Conservation (phyloP, 257 asterid species). For the Jacaranda mimosifolia region DNA sequence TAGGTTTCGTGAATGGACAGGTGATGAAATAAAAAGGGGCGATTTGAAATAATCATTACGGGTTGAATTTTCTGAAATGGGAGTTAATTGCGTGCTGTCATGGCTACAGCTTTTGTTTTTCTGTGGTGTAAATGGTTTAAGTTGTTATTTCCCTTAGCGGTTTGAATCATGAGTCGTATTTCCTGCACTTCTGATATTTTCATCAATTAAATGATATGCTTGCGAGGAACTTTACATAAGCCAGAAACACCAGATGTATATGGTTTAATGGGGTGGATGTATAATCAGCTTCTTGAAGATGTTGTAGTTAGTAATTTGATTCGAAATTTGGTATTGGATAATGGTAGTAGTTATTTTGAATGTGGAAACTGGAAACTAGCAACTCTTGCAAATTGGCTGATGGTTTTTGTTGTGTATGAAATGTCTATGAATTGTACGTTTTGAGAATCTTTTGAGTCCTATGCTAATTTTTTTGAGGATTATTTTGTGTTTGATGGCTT, state of each 20-base stretch:
- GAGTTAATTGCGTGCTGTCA: neutral
- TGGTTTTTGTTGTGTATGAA: slow-evolving; percentile 10
- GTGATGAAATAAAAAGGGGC: slow-evolving; percentile 36
- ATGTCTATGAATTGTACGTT: neutral
- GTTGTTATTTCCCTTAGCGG: neutral
- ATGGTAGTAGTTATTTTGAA: neutral
- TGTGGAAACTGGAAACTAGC: neutral
- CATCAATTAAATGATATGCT: neutral
- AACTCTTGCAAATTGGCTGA: neutral
- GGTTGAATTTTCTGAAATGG: slow-evolving; percentile 22
- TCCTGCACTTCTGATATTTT: too few relatives aligned
- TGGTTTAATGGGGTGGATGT: neutral
- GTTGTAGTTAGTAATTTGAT: neutral
- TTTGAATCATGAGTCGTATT: neutral
- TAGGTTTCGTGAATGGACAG: slow-evolving; percentile 9
- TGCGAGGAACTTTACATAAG: neutral
- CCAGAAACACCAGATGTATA: neutral
- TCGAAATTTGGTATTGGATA: slow-evolving; percentile 1
- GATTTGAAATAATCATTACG: neutral
- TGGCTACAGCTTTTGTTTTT: neutral
- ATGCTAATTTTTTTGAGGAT: neutral
- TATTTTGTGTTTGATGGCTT: neutral
- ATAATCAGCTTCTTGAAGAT: slow-evolving; percentile 8
- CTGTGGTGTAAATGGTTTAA: neutral
- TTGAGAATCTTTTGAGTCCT: neutral